Conservation (phyloP, 116 monocot species). For the Papilionanthe hybrid region DNA sequence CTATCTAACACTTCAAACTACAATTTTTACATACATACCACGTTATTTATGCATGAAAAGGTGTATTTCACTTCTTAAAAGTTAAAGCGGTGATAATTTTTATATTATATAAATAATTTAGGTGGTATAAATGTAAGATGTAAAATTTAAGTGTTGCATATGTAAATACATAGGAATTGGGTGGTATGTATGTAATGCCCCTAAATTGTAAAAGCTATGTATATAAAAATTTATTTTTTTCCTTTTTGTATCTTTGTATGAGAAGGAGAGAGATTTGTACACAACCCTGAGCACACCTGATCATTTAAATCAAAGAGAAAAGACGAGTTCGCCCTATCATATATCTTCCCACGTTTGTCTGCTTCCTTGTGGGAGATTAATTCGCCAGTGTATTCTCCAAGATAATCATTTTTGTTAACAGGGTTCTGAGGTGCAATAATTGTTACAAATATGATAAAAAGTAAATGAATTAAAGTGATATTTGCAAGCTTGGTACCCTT, state of each 20-base stretch:
- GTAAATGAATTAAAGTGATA: neutral
- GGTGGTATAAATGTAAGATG: no score
- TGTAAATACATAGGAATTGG: no score
- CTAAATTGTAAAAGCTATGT: neutral
- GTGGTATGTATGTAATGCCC: no score
- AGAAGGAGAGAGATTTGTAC: neutral
- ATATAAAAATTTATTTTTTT: neutral
- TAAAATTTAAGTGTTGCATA: no score
- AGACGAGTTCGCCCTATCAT: conserved; percentile 95
- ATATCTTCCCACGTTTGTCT: conserved; percentile 98
- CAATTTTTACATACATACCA: no score
- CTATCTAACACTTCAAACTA: no score
- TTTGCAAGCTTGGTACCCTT: conserved; percentile 42
- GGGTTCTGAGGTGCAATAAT: conserved; percentile 49
- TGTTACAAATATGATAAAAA: neutral
- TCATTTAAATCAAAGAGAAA: conserved; percentile 99
- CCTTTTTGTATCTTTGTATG: neutral
- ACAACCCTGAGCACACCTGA: conserved; percentile 40
- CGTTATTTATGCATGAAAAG: no score
- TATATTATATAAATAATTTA: no score
- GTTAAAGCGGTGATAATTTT: no score
- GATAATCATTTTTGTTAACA: conserved; percentile 95
- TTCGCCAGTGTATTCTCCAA: conserved; percentile 99
- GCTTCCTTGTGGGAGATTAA: conserved; percentile 96
- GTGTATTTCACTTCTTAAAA: no score